Evolutionary conservation across 768 basidiomycete species (phyloP), one percentile per base, ranked within the genome.

Genomic region (Rhizopogon sp.): DNA sequence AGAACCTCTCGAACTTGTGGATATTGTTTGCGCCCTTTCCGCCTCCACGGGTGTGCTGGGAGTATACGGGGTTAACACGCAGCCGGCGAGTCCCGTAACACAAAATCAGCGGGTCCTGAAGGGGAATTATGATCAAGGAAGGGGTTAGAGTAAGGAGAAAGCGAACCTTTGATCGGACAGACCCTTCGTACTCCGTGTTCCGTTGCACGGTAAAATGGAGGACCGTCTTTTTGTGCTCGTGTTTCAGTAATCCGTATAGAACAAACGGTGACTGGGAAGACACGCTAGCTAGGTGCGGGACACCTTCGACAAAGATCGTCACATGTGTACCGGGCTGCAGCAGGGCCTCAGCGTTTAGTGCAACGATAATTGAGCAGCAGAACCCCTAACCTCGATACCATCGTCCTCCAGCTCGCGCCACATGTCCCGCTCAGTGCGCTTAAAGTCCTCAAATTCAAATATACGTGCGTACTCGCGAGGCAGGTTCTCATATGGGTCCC

Each of bases 401-500:
- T 93, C 88, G 44, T 80, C 74, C 46, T 88, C 85, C 11, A 85
- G 85, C 51, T 81, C 75, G 56, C 84, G 78, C 53, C 79, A 81
- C 37, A 93, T 81, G 43, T 76, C 77, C 10, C 88, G 76, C 62
- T 91, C 88, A 5, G 93, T 97, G 17, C 87, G 81, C 67, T 85
- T 90, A 74, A 89, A 97, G 62, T 95, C 91, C 71, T 98, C 94
- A 64, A 98, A 97, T 68, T 94, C 91, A 73, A 98, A 99, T 62
- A 98, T 96, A 41, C 88, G 81, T 2, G 88, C 93, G 64, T 98
- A 98, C 66, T 99, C 94, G 49, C 87, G 73, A 11, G 96, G 96
- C 10, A 99, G 76, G 64, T 95, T 95, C 71, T 99, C 96, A 62
- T 88, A 98, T 7, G 96, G 87, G 68, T 98, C 97, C 97, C 96